Percentiles rank a stretch among this genome's conserved stretches.
These are phyloP conservation scores for Xylariaceae sp. DNA, from an alignment of 2,329 filamentous ascomycete genomes.

Conservation along the genomic window DNA sequence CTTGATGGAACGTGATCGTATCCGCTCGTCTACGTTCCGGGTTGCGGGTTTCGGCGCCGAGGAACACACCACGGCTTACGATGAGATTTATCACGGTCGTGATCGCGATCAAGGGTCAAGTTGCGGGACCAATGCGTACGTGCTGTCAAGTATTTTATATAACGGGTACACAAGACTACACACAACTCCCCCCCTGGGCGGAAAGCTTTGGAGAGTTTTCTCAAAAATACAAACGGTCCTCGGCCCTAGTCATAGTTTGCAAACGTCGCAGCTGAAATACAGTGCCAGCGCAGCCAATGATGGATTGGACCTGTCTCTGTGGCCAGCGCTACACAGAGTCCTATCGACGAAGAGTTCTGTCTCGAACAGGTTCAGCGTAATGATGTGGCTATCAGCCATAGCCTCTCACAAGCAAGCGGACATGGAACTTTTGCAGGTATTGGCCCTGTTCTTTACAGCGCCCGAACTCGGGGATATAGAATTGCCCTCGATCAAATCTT, in stretches of 20 bases:
- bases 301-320: constrained; percentile 5
- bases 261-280: constrained; percentile 2
- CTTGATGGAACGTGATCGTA: constrained; percentile 7
- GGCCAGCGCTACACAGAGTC: constrained; percentile 1
- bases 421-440: constrained; percentile 2
- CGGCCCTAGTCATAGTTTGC: background rate
- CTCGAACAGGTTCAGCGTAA: constrained; percentile 5
- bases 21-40: constrained; percentile 10
- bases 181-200: background rate
- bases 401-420: background rate
- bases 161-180: constrained; percentile 2
- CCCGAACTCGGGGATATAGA: background rate
- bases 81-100: constrained; percentile 1
- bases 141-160: constrained; percentile 9
- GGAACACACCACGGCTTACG: constrained; percentile 5
- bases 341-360: background rate
- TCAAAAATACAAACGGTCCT: background rate
- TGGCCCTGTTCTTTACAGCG: constrained; percentile 1
- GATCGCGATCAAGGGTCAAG: constrained; percentile 5
- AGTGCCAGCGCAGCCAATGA: constrained; percentile 1
- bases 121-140: constrained; percentile 2
- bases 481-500: background rate
- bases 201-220: constrained; percentile 3
- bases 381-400: constrained; percentile 15
- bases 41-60: constrained; percentile 11